Evolutionary conservation across 2,329 filamentous ascomycete species (phyloP).

Genomic region (Chaetomiaceae sp.): DNA sequence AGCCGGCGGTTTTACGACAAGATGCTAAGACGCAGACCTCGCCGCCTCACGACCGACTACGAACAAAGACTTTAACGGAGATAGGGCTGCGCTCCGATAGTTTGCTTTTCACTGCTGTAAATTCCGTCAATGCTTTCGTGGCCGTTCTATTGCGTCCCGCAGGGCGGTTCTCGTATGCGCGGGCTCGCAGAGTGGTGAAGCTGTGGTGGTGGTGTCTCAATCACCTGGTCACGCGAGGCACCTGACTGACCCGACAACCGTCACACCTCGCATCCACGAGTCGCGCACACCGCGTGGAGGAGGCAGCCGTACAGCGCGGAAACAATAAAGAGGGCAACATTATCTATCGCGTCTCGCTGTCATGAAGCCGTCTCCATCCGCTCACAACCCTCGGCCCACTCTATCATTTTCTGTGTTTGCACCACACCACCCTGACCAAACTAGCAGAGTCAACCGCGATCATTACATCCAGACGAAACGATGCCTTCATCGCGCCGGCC

Average conservation of each 20-base stretch:
- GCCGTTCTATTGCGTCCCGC: no score
- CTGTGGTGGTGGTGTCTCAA: slow-evolving; percentile 7
- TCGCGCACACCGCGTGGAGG: slow-evolving; percentile 1
- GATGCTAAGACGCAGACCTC: no score
- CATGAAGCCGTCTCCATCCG: neutral
- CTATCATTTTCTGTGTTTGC: neutral
- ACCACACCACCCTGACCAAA: no score
- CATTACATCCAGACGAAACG: neutral
- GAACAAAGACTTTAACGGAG: no score
- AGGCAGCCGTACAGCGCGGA: neutral
- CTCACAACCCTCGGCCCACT: neutral
- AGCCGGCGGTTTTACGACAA: neutral
- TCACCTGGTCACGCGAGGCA: slow-evolving; percentile 20
- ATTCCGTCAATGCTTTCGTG: no score
- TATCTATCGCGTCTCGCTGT: no score
- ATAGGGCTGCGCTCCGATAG: no score
- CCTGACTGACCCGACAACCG: slow-evolving; percentile 11
- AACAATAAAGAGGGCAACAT: neutral
- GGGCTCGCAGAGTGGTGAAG: neutral
- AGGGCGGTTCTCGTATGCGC: no score
- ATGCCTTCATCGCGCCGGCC: slow-evolving; percentile 13
- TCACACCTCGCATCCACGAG: slow-evolving; percentile 14
- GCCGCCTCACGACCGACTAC: no score
- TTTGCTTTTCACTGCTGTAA: no score
- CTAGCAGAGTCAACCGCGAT: no score